Evolutionary conservation across 2,329 filamentous ascomycete species (phyloP).

Genomic region (Fusarium fujikuroi): DNA sequence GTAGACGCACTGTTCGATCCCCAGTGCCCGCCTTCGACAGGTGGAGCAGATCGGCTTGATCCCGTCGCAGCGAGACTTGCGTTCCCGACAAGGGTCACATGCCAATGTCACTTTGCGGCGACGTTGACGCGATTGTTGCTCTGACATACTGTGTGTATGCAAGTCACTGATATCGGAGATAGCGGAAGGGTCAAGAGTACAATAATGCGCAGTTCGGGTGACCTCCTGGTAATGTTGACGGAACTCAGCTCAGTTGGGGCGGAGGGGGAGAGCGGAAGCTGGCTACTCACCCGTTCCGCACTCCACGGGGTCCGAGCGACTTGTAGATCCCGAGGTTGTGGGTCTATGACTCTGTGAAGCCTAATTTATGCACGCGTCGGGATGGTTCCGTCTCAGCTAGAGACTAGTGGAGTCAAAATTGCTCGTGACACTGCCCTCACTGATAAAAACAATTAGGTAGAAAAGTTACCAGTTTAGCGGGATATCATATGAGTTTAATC

Average conservation of each 20-base stretch:
- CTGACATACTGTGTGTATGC: neutral
- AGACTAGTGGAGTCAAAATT: neutral
- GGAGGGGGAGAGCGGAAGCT: neutral
- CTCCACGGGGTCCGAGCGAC: neutral
- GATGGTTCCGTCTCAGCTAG: neutral
- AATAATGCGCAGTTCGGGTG: neutral
- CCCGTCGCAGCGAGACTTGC: slow-evolving; percentile 3
- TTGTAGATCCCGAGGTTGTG: neutral
- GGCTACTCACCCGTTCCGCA: neutral
- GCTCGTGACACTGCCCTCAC: fast-evolving
- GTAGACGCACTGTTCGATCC: neutral
- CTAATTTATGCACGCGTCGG: neutral
- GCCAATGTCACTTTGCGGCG: neutral
- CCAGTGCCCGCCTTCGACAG: neutral
- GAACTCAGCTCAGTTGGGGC: neutral
- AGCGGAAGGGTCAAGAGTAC: neutral
- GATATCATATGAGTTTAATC: fast-evolving
- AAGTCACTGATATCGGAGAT: neutral
- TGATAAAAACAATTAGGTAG: neutral
- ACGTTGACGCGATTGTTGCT: neutral
- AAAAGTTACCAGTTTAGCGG: fast-evolving
- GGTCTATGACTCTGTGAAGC: neutral
- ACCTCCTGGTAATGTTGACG: neutral
- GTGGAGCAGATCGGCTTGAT: slow-evolving; percentile 4
- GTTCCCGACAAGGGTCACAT: slow-evolving; percentile 1